Evolutionary conservation across 345 rosid species (phyloP), one percentile per base, ranked within the genome.

Genomic region (Ricinus communis): DNA sequence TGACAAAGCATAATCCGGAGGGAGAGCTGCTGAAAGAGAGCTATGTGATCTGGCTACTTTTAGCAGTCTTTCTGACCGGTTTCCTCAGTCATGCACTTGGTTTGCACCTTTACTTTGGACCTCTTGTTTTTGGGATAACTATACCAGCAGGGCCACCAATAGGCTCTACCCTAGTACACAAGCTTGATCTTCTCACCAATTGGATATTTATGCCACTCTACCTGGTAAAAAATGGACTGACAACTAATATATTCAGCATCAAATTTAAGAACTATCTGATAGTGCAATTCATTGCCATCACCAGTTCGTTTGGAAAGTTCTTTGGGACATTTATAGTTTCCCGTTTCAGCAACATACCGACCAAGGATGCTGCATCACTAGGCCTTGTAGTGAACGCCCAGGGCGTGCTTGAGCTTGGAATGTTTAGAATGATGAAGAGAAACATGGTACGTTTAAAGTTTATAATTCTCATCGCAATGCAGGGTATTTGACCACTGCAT

Each of bases 341-440:
- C 21, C 62, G 70, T 3, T 41, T 19, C 25, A n/a, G 45, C 50
- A 4, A 31, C 21, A 68, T 68, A 16, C 73, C 73, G 0, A 1
- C 15, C 11, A 43, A 13, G 40, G 69, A 74, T 45, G 62, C 69
- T 52, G 64, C 54, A n/a, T 30, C 68, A 25, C 62, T 71, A 2
- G 71, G 68, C 54, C 79, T 76, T 25, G 49, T 76, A 55, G 38
- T 59, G 71, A 64, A 41, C 15, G 43, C 47, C 60, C 40, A 58
- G 12, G 71, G 63, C 2, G 55, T 71, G 43, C 47, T 70, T 65
- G 75, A 76, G 67, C 71, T 71, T 36, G 71, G 72, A 19, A 11
- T 76, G 55, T 76, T 76, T 46, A 75, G 33, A 69, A 2, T 73
- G 71, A 6, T 73, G 66, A 54, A 52, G 65, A 54, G 18, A 38